These are phyloP conservation scores for Fusarium caatingaense DNA, from an alignment of 2,329 filamentous ascomycete species.

Conservation along the genomic window DNA sequence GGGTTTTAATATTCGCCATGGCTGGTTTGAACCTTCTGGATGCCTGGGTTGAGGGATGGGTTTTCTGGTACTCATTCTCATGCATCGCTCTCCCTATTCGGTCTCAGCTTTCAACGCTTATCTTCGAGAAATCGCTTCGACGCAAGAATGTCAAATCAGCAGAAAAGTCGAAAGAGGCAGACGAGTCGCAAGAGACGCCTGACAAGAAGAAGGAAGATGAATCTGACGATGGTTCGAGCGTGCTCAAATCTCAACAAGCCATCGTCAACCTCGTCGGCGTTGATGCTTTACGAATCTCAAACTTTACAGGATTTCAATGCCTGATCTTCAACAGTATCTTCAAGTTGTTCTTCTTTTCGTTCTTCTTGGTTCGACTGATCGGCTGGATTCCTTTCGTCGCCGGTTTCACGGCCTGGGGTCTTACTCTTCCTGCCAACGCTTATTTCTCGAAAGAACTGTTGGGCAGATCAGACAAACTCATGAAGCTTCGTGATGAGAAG, in stretches of 20 bases:
- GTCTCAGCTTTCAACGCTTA: conserved; percentile 75
- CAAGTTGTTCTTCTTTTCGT: conserved; percentile 73
- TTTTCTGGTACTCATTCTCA: conserved; percentile 74
- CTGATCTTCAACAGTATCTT: conserved; percentile 71
- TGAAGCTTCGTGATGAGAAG: conserved; percentile 81
- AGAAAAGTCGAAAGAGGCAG: conserved; percentile 58
- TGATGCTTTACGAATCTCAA: conserved; percentile 75
- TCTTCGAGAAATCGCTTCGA: conserved; percentile 82
- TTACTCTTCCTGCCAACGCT: conserved; percentile 76
- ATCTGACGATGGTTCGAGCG: conserved; percentile 48
- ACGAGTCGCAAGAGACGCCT: conserved; percentile 49
- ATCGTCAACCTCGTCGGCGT: conserved; percentile 85
- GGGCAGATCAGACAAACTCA: conserved; percentile 73
- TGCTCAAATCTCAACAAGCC: conserved; percentile 68
- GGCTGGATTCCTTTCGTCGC: conserved; percentile 76
- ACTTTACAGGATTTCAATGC: conserved; percentile 75
- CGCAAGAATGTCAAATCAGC: conserved; percentile 80
- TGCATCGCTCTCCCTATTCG: conserved; percentile 74
- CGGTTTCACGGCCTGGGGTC: conserved; percentile 71
- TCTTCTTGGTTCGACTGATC: conserved; percentile 75
- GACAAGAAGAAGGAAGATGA: conserved; percentile 67
- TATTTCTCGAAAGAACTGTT: conserved; percentile 74
- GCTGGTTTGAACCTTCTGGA: conserved; percentile 68
- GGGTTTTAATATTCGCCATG: conserved; percentile 75
- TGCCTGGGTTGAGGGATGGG: conserved; percentile 71